Percentiles rank a stretch among this genome's conserved stretches.
These are phyloP conservation scores for Ustilago sp. DNA, from an alignment of 1,284 basidiomycete genomes.

Conservation along the genomic window DNA sequence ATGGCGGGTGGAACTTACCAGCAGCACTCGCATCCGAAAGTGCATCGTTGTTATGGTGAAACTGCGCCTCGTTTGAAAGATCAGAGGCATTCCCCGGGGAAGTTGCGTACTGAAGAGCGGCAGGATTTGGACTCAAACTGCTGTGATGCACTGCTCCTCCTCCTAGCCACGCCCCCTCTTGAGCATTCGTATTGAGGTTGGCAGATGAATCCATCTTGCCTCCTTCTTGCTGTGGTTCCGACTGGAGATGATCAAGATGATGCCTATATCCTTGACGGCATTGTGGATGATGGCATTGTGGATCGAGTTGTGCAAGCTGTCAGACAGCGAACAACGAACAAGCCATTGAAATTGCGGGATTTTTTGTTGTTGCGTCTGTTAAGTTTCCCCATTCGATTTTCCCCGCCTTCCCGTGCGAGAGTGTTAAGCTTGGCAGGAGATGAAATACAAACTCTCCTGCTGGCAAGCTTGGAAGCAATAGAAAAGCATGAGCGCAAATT, in stretches of 20 bases:
- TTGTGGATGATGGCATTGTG: too few relatives aligned
- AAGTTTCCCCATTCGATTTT: background rate
- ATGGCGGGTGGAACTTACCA: conserved; percentile 16
- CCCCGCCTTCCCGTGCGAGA: too few relatives aligned
- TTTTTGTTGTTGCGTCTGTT: too few relatives aligned
- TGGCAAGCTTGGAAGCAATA: background rate
- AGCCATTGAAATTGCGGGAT: too few relatives aligned
- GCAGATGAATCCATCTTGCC: conserved; percentile 34
- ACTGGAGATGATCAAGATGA: too few relatives aligned
- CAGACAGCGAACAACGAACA: too few relatives aligned
- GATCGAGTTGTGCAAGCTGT: too few relatives aligned
- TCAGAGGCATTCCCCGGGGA: conserved; percentile 50
- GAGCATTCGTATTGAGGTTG: conserved; percentile 11
- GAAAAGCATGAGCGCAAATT: background rate
- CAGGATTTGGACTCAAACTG: conserved; percentile 18
- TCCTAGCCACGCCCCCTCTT: conserved; percentile 46
- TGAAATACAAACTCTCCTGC: background rate
- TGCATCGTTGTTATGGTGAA: conserved; percentile 33
- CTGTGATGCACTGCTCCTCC: conserved; percentile 16
- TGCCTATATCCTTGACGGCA: too few relatives aligned
- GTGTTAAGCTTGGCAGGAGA: too few relatives aligned
- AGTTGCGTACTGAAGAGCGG: conserved; percentile 28
- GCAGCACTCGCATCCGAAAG: conserved; percentile 37
- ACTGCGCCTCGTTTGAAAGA: conserved; percentile 52
- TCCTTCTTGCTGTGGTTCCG: background rate